phyloP scores from a whole-genome alignment of 129 eudicot species.

The sunflower (Helianthus annuus) region DNA sequence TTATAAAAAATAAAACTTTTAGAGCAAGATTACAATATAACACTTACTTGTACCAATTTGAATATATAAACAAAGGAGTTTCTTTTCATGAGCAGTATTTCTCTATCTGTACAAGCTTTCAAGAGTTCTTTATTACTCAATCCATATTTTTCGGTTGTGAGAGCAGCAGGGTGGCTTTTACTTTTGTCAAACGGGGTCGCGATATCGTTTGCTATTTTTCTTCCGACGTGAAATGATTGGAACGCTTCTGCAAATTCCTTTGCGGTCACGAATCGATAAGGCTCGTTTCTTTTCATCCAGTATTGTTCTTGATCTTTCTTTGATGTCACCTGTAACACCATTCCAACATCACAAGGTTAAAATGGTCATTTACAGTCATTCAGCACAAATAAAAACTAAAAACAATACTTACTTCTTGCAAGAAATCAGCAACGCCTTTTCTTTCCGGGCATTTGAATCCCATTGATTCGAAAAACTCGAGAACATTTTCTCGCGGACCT shows the following conservation, averaged over 20 bases:
- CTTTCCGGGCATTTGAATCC: constrained; percentile 67
- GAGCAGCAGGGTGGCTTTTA: constrained; percentile 73
- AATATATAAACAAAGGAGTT: constrained; percentile 59
- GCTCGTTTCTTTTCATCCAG: constrained; percentile 48
- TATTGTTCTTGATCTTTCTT: constrained; percentile 74
- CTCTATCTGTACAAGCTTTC: constrained; percentile 55
- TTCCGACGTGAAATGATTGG: constrained; percentile 56
- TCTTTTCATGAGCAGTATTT: constrained; percentile 64
- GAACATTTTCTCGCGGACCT: constrained; percentile 71
- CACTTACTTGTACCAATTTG: constrained; percentile 53
- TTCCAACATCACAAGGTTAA: no score
- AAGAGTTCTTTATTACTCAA: constrained; percentile 51
- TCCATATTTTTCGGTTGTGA: constrained; percentile 59
- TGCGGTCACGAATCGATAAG: constrained; percentile 53
- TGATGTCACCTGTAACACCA: constrained; percentile 61
- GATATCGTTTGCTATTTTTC: constrained; percentile 37
- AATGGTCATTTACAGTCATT: no score
- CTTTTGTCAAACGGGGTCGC: constrained; percentile 50
- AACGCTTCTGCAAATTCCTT: constrained; percentile 64
- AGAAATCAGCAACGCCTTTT: constrained; percentile 69
- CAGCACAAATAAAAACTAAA: no score
- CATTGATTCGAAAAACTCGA: constrained; percentile 60
- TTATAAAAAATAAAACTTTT: background rate
- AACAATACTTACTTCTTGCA: constrained; percentile 80
- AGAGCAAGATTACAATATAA: background rate